Conservation (phyloP, 345 rosid species). For the Lumnitzera littorea region DNA sequence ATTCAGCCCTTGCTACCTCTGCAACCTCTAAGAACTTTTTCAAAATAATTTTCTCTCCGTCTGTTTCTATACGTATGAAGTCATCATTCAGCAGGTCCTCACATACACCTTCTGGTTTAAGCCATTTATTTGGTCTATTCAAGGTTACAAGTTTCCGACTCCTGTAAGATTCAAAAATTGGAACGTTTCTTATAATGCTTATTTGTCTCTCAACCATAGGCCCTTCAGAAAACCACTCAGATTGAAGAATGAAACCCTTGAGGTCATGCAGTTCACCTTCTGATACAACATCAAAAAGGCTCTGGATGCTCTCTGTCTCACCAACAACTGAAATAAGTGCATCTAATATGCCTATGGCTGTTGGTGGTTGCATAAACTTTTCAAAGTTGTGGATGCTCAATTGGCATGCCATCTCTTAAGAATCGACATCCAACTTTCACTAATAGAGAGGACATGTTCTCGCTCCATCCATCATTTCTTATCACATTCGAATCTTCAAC, state of each 20-base stretch:
- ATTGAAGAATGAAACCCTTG: conserved; percentile 81
- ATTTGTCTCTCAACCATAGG: conserved; percentile 54
- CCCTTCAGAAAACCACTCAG: conserved; percentile 83
- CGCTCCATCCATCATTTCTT: too few species aligned
- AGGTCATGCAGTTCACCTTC: conserved; percentile 86
- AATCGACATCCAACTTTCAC: too few species aligned
- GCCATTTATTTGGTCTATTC: conserved; percentile 30
- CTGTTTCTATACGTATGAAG: conserved; percentile 81
- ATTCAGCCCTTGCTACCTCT: conserved; percentile 76
- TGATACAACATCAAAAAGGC: conserved; percentile 52
- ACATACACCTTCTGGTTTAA: conserved; percentile 33
- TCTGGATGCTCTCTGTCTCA: conserved; percentile 2
- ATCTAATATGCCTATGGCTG: conserved; percentile 72
- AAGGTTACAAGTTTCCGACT: conserved; percentile 64
- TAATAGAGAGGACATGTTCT: too few species aligned
- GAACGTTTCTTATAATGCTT: conserved; percentile 64
- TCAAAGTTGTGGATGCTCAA: conserved; percentile 70
- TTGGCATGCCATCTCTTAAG: too few species aligned
- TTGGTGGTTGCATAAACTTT: conserved; percentile 76
- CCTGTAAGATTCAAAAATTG: conserved; percentile 78
- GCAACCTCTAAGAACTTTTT: conserved; percentile 49
- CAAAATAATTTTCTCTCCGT: conserved; percentile 67
- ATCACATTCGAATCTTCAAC: too few species aligned
- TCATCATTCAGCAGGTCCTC: conserved; percentile 79
- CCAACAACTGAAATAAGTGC: conserved; percentile 19